These are phyloP conservation scores for Dactylonectria estremocensis DNA, from an alignment of 2,329 filamentous ascomycete species.

Conservation along the genomic window DNA sequence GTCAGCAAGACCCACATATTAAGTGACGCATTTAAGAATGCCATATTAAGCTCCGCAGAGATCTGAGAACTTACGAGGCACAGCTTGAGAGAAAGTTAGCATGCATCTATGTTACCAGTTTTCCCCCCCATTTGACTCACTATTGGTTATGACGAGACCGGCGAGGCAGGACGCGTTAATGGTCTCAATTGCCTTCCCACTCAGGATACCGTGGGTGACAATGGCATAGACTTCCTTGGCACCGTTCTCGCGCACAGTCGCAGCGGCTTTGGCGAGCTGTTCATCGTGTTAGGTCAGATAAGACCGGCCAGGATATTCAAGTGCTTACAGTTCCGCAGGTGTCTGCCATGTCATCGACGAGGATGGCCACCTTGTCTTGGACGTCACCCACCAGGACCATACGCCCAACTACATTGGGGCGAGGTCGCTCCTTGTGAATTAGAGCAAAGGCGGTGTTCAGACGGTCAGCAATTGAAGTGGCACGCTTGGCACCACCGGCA, in stretches of 20 bases:
- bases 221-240: slow-evolving; percentile 93
- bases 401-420: slow-evolving; percentile 87
- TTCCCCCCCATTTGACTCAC: slow-evolving; percentile 51
- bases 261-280: slow-evolving; percentile 82
- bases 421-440: slow-evolving; percentile 95
- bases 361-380: slow-evolving; percentile 90
- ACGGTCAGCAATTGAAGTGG: slow-evolving; percentile 92
- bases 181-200: slow-evolving; percentile 88
- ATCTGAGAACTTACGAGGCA: slow-evolving; percentile 49
- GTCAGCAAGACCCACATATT: slow-evolving; percentile 22
- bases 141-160: slow-evolving; percentile 92
- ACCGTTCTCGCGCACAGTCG: slow-evolving; percentile 88
- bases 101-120: slow-evolving; percentile 4
- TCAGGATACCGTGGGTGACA: slow-evolving; percentile 94
- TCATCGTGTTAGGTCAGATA: slow-evolving; percentile 26
- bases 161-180: slow-evolving; percentile 84
- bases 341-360: slow-evolving; percentile 98
- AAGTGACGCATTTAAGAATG: neutral
- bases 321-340: slow-evolving; percentile 82
- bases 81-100: slow-evolving; percentile 52
- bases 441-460: slow-evolving; percentile 92
- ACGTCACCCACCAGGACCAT: slow-evolving; percentile 98
- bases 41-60: neutral
- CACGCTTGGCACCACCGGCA: slow-evolving; percentile 94
- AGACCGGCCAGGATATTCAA: neutral